Base-by-base conservation (phyloP, 2,329 filamentous ascomycete species). In the Massarina eburnea region DNA sequence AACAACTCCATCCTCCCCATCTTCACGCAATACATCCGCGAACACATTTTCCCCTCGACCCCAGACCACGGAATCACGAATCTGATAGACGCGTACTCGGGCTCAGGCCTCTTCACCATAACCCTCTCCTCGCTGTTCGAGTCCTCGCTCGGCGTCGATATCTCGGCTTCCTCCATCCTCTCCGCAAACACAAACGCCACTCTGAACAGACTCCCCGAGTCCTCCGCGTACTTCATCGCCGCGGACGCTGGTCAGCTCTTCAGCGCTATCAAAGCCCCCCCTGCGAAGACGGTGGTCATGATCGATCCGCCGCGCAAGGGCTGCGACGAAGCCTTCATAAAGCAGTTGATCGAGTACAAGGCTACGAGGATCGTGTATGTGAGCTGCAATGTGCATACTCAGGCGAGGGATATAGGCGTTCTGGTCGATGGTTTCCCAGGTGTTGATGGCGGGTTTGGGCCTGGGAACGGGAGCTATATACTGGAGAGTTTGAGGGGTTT, bases 281-380 rank as follows among this genome's bases (percentile, higher is more conserved):
- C 89, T 2, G 83, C 89, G 49, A 84, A 95, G 73, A 97, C 92
- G 0, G 86, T 89, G 29, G 88, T 97, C n/a, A 86, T 99, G 51
- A 86, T 99, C 45, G 94, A 99, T 66, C 94, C 94, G n/a, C 91
- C 94, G 6, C 81, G 94, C 34, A 99, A 97, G 71, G 94, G 94
- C 8, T 97, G 94, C 67, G 92, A 96, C 59, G 83, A 84, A 38
- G 81, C 81, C 53, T 99, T 99, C 69, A 73, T 99, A 33, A 71
- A 76, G 14, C 94, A 99, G 74, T 72, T 99, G 61, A 74, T 96
- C 43, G 71, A 75, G 5, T 96, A 89, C 61, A 87, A 80, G 1
- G 92, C 94, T 0, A 79, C 79, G 53, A 79, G 94, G 48, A 83
- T 99, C 9, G 83, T 96, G 4, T 99, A 99, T 68, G 92, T 99